phyloP scores from a whole-genome alignment of 2,329 filamentous ascomycete genomes.

The Aspergillus sp. region DNA sequence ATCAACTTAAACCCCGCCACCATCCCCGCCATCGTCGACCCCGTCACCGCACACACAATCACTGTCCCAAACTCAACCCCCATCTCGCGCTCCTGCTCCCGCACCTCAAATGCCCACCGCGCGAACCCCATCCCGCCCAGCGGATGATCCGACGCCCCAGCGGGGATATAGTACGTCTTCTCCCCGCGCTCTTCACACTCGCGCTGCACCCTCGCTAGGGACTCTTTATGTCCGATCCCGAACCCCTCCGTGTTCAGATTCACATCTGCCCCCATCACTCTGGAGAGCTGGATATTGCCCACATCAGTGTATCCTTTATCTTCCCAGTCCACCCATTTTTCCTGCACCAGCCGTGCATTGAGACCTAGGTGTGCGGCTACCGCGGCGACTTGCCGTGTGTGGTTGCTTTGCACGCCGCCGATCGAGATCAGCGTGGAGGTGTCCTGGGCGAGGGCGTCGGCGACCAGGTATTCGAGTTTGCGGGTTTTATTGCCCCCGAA shows the following conservation, averaged over 20 bases:
- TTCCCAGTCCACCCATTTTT: constrained; percentile 66
- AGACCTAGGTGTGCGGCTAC: constrained; percentile 60
- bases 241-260: constrained; percentile 61
- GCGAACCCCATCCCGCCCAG: constrained; percentile 70
- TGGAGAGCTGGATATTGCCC: constrained; percentile 70
- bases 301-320: constrained; percentile 62
- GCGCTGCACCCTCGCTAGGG: constrained; percentile 54
- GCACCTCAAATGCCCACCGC: constrained; percentile 69
- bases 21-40: constrained; percentile 70
- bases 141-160: constrained; percentile 68
- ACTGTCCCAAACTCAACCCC: constrained; percentile 67
- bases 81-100: constrained; percentile 59
- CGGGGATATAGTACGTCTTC: constrained; percentile 70
- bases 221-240: constrained; percentile 68
- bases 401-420: constrained; percentile 69
- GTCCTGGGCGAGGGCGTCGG: constrained; percentile 59
- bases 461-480: constrained; percentile 68
- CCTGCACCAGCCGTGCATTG: constrained; percentile 55
- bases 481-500: constrained; percentile 70
- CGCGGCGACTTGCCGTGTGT: constrained; percentile 66
- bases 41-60: constrained; percentile 70
- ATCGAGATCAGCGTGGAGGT: constrained; percentile 65
- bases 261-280: constrained; percentile 66
- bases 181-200: constrained; percentile 55
- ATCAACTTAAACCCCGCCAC: constrained; percentile 69